phyloP scores from a whole-genome alignment of 768 basidiomycete genomes.

The Auricularia cornea region DNA sequence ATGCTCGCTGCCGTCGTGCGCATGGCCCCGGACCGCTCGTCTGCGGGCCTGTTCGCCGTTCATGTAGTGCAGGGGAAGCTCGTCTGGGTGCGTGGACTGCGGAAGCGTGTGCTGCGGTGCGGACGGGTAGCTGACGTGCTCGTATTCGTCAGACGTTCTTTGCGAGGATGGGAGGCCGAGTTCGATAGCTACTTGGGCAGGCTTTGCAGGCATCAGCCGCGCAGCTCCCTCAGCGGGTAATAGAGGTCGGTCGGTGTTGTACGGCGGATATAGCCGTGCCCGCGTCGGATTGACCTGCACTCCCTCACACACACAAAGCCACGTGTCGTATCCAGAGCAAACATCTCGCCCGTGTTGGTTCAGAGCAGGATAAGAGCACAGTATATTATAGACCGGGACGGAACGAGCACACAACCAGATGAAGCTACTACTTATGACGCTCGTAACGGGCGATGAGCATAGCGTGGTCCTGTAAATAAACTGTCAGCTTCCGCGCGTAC shows the following conservation, averaged over 20 bases:
- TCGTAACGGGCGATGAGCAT: slow-evolving; percentile 68
- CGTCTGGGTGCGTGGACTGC: slow-evolving; percentile 19
- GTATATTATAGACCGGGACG: background rate
- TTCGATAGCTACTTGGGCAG: slow-evolving; percentile 53
- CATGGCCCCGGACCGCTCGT: slow-evolving; percentile 27
- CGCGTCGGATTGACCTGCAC: no score
- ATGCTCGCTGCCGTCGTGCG: slow-evolving; percentile 6
- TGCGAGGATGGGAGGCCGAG: slow-evolving; percentile 49
- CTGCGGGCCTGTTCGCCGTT: slow-evolving; percentile 39
- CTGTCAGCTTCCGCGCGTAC: background rate
- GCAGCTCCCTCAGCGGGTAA: background rate
- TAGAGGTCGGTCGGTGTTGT: no score
- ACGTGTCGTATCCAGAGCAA: no score
- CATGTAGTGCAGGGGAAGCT: slow-evolving; percentile 47
- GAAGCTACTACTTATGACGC: slow-evolving; percentile 25
- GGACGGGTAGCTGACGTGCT: slow-evolving; percentile 55
- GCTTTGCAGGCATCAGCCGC: background rate
- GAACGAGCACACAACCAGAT: background rate
- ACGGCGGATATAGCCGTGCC: no score
- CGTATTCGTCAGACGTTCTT: slow-evolving; percentile 56
- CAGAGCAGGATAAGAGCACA: background rate
- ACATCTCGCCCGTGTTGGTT: no score
- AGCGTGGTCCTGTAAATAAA: slow-evolving; percentile 58
- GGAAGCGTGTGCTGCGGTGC: slow-evolving; percentile 15
- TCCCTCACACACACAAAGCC: no score